These are phyloP conservation scores for Aspergillus phoenicis DNA, from an alignment of 2,329 filamentous ascomycete species.

Conservation along the genomic window DNA sequence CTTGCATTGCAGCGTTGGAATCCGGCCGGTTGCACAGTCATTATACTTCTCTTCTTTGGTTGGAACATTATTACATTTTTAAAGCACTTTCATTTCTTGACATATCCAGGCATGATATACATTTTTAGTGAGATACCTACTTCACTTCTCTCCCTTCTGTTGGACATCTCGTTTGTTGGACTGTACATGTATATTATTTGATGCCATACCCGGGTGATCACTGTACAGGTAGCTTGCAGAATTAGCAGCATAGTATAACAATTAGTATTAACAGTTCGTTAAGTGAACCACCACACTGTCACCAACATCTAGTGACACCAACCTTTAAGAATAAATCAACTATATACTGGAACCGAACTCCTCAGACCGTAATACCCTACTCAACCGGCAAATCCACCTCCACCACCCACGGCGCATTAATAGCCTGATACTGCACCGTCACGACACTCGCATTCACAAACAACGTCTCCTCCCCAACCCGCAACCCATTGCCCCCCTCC, in stretches of 20 bases:
- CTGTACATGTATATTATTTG: neutral
- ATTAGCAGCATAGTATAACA: too few relatives aligned
- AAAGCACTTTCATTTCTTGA: constrained; percentile 11
- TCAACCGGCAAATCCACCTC: constrained; percentile 53
- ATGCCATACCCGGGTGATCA: neutral
- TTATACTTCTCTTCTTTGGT: constrained; percentile 13
- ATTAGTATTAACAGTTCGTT: too few relatives aligned
- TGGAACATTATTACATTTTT: constrained; percentile 10
- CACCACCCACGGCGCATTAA: constrained; percentile 59
- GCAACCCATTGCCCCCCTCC: constrained; percentile 33
- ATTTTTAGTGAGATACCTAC: constrained; percentile 9
- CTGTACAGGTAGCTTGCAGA: neutral
- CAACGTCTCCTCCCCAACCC: constrained; percentile 55
- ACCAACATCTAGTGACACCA: too few relatives aligned
- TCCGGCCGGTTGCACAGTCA: constrained; percentile 10
- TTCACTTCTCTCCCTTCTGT: constrained; percentile 2
- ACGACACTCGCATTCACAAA: constrained; percentile 63
- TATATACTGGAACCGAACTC: too few relatives aligned
- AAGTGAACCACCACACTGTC: too few relatives aligned
- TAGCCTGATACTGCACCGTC: constrained; percentile 50
- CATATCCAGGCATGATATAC: constrained; percentile 8
- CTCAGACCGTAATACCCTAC: neutral
- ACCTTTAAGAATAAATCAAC: too few relatives aligned
- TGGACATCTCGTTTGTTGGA: constrained; percentile 1
- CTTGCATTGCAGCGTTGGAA: constrained; percentile 24